Evolutionary conservation across 169 alveolate genomes (phyloP).

Genomic region (Besnoitia besnoiti): DNA sequence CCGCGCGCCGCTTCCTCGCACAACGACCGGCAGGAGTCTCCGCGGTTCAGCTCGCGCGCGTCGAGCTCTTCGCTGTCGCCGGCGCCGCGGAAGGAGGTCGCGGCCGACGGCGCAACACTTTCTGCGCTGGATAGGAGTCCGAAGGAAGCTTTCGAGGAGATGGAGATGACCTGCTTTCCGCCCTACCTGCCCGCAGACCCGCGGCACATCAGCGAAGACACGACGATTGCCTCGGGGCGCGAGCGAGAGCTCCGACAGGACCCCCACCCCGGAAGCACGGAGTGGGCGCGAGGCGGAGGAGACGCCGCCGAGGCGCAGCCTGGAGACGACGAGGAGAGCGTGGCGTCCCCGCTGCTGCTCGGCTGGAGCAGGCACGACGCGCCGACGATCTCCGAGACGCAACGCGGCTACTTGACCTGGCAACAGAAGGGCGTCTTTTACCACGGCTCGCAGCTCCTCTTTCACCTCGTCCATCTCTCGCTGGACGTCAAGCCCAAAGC

Average conservation of each 20-base stretch:
- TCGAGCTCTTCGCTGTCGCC: neutral
- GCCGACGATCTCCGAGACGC: neutral
- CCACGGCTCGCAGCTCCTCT: neutral
- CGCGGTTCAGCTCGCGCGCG: neutral
- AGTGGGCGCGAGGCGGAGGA: neutral
- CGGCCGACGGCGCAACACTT: neutral
- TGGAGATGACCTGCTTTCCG: neutral
- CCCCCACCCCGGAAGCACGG: too few relatives aligned
- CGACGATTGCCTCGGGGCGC: neutral
- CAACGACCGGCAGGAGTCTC: too few relatives aligned
- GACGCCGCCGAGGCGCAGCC: neutral
- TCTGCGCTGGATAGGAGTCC: neutral
- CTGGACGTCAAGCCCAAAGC: neutral
- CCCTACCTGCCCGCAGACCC: neutral
- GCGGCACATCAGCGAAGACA: neutral
- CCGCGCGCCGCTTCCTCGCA: too few relatives aligned
- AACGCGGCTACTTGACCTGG: neutral
- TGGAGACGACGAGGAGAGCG: neutral
- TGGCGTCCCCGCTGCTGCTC: too few relatives aligned
- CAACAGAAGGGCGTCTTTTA: neutral
- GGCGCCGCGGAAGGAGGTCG: neutral
- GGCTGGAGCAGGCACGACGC: neutral
- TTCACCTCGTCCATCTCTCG: slow-evolving; percentile 9
- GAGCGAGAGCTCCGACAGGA: neutral
- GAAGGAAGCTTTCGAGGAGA: neutral